Evolutionary conservation across 352 stramenopile genomes (phyloP).

Genomic region (Elongisporangium prolatum): DNA sequence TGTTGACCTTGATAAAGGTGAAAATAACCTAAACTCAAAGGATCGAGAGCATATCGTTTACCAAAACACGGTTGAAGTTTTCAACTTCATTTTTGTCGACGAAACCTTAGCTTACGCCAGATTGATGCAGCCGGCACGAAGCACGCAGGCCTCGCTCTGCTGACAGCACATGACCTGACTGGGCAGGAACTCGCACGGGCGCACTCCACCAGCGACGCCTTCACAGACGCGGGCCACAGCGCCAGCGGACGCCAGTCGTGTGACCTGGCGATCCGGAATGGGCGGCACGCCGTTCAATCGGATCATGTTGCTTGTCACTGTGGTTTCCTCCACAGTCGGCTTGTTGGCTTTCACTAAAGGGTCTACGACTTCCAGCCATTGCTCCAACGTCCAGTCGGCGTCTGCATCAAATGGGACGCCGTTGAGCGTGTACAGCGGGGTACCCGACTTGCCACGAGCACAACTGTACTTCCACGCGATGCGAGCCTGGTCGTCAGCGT

Average conservation of each 20-base stretch:
- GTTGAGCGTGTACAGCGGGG: slow-evolving; percentile 76
- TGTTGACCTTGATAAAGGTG: too few species aligned
- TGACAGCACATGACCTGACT: slow-evolving; percentile 71
- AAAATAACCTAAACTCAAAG: too few species aligned
- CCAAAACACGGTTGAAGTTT: not conserved
- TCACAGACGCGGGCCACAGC: slow-evolving; percentile 34
- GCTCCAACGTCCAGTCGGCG: slow-evolving; percentile 39
- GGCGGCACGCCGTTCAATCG: slow-evolving; percentile 38
- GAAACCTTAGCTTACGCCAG: slow-evolving; percentile 18
- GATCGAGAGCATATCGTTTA: too few species aligned
- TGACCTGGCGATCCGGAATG: slow-evolving; percentile 49
- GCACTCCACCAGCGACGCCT: slow-evolving; percentile 22
- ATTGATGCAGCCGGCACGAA: slow-evolving; percentile 42
- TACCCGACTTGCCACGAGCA: slow-evolving; percentile 65
- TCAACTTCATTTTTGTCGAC: not conserved
- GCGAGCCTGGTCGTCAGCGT: slow-evolving; percentile 50
- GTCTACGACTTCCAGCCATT: slow-evolving; percentile 54
- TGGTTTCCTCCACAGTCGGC: slow-evolving; percentile 9
- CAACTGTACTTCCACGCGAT: slow-evolving; percentile 82
- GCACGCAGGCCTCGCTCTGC: slow-evolving; percentile 60
- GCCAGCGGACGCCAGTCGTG: slow-evolving; percentile 33
- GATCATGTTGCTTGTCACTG: slow-evolving; percentile 7
- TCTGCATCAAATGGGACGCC: slow-evolving; percentile 56
- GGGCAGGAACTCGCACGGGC: slow-evolving; percentile 59
- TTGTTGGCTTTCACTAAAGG: slow-evolving; percentile 38